Evolutionary conservation across 768 basidiomycete species (phyloP), one percentile per base, ranked within the genome.

Genomic region (Lactifluus hygrophoroides): DNA sequence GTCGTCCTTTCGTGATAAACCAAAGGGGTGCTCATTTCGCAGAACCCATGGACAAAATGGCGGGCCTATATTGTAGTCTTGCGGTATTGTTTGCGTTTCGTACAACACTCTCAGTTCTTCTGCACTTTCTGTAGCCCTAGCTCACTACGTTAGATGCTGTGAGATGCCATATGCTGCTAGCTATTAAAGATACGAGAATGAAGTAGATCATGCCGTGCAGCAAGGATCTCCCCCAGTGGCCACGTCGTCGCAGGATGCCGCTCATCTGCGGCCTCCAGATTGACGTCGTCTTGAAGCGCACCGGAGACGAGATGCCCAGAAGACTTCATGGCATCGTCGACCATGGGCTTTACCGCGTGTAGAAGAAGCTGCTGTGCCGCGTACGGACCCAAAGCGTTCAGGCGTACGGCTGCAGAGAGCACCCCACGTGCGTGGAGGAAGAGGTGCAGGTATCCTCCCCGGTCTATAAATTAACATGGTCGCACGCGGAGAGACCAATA

Each of bases 151-250:
- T n/a, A n/a, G n/a, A n/a, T n/a, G n/a, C n/a, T n/a, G n/a, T n/a
- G n/a, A n/a, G n/a, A n/a, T n/a, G 37, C 17, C 13, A 38, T 46
- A 62, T 60, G 37, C 56, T 30, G 21, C 54, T 60, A 88, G 72
- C 87, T 89, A 72, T 99, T 99, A 78, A 99, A 99, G 63, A 98
- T 92, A 59, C 94, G 80, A 44, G 92, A 94, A 73, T 98, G 95
- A 71, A 94, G 90, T 66, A 93, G 73, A 73, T 97, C 95, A 71
- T 99, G 96, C 58, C 96, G 77, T 40, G 83, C 81, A 35, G 88
- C 84, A 28, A 98, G 77, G 40, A 98, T 87, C 73, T 99, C 96
- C 17, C 94, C 94, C 19, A 99, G 71, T 0, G 95, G 96, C 95
- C 95, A 98, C 16, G 91, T 97, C 66, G 85, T 93, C 37, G 87